Percentiles rank a stretch among this genome's conserved stretches.
Conservation (phyloP, 495 filamentous ascomycete genomes). For the Penicillium atrosanguineum region DNA sequence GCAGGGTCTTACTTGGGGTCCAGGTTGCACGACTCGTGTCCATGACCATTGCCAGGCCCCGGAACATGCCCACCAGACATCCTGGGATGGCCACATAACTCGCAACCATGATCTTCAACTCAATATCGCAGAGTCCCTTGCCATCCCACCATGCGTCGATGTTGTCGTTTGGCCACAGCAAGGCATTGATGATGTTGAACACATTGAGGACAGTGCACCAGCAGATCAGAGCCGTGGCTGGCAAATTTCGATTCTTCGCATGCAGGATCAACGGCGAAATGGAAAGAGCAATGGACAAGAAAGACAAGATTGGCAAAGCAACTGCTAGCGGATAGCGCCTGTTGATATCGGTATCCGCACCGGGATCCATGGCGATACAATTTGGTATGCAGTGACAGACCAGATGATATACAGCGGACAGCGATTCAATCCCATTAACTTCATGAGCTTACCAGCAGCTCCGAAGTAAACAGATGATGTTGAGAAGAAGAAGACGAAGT, state of each 20-base stretch:
- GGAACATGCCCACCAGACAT: constrained; percentile 64
- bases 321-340: constrained; percentile 34
- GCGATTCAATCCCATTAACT: not conserved
- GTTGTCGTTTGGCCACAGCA: constrained; percentile 79
- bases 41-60: constrained; percentile 65
- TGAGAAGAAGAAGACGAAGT: not conserved
- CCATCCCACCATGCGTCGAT: constrained; percentile 69
- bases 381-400: not conserved
- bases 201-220: constrained; percentile 66
- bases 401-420: not conserved
- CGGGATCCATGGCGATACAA: not conserved
- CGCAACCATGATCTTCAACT: constrained; percentile 67
- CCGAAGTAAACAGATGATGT: not conserved
- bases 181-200: constrained; percentile 68
- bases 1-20: constrained; percentile 50
- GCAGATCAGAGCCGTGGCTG: constrained; percentile 57
- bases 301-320: constrained; percentile 49
- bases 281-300: constrained; percentile 55
- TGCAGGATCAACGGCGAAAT: constrained; percentile 40
- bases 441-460: not conserved
- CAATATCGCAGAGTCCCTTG: constrained; percentile 75
- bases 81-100: constrained; percentile 63
- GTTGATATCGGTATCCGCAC: not conserved
- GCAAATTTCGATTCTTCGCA: constrained; percentile 42
- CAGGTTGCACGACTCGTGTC: constrained; percentile 63